Base-by-base conservation (phyloP, 208 protist genomes). In the Crithidia expoeki region DNA sequence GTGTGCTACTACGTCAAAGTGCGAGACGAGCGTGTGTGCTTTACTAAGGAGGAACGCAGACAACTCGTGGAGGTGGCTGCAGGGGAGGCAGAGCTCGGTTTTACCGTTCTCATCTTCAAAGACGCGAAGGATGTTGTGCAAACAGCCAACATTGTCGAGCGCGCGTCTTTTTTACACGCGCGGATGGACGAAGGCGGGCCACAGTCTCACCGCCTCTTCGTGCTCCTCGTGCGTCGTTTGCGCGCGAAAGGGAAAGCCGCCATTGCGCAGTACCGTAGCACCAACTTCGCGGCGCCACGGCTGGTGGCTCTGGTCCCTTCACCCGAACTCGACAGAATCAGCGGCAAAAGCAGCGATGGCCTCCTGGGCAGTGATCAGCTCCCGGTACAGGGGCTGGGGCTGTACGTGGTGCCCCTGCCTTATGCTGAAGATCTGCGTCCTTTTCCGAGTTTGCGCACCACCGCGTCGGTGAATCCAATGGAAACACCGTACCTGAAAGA, bases 51-150 rank as follows among this genome's bases (percentile, higher is more conserved):
- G 57, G 84, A 92, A 75, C 70, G 79, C 23, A 30, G 46, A 33
- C 58, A 46, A 55, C 76, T 95, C 21, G 57, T 74, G 38, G 47
- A 63, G 42, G 68, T 79, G 21, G 78, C 80, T 7, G 64, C 76
- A 12, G 81, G 72, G 17, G 83, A 70, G 2, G 71, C 73, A 0
- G 42, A 61, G 55, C 63, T 73, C 2, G 88, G 90, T 17, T 79
- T 96, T 53, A 84, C 83, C 27, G 84, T 97, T 60, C 19, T 95
- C 2, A 83, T 88, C 44, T 95, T 96, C 72, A 96, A 96, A 66
- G 72, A 67, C 23, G 30, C 62, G 23, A 63, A 46, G 14, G 79
- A 82, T 46, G 76, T 77, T 16, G 25, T 96, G 62, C 64, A 79
- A 51, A 76, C 77, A 46, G 84, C 90, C 56, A 76, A 94, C 59